These are phyloP conservation scores for Pugionium cornutum DNA, from an alignment of 345 rosid species.

Conservation along the genomic window DNA sequence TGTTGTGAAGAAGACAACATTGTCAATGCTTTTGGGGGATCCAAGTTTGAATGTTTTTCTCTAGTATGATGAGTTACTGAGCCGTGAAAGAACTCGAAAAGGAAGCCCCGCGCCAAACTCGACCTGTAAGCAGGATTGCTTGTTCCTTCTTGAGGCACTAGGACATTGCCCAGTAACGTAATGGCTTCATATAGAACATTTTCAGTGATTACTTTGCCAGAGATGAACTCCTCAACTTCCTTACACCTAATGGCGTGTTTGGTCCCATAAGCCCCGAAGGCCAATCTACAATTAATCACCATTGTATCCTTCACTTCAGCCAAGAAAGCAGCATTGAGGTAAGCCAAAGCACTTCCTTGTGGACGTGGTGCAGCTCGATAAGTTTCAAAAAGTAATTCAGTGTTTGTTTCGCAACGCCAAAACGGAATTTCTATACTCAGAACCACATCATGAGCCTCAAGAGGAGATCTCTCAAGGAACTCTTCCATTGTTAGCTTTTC, in stretches of 20 bases:
- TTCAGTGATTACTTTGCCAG: slow-evolving; percentile 54
- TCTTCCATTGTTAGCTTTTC: slow-evolving; percentile 58
- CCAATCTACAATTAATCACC: slow-evolving; percentile 53
- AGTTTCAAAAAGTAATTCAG: slow-evolving; percentile 60
- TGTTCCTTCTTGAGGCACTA: slow-evolving; percentile 62
- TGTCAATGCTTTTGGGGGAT: slow-evolving; percentile 25
- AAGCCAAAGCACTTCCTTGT: slow-evolving; percentile 72
- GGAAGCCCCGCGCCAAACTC: slow-evolving; percentile 73
- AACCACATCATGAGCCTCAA: slow-evolving; percentile 56
- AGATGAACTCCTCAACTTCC: slow-evolving; percentile 58
- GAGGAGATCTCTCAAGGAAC: slow-evolving; percentile 58
- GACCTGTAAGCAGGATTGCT: slow-evolving; percentile 55
- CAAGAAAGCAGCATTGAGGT: slow-evolving; percentile 81
- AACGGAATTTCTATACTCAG: slow-evolving; percentile 53
- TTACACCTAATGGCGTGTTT: slow-evolving; percentile 66
- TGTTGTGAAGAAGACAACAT: slow-evolving; percentile 61
- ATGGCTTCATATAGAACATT: slow-evolving; percentile 56
- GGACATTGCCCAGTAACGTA: slow-evolving; percentile 44
- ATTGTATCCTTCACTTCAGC: slow-evolving; percentile 51
- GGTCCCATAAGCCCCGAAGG: slow-evolving; percentile 86
- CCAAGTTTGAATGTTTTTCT: slow-evolving; percentile 18
- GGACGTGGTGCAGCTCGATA: slow-evolving; percentile 84
- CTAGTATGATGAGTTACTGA: slow-evolving; percentile 27
- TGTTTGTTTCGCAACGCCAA: slow-evolving; percentile 25
- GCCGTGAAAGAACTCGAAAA: slow-evolving; percentile 61